Conservation (phyloP, 1,284 basidiomycete species). For the Cryptococcus sp. region DNA sequence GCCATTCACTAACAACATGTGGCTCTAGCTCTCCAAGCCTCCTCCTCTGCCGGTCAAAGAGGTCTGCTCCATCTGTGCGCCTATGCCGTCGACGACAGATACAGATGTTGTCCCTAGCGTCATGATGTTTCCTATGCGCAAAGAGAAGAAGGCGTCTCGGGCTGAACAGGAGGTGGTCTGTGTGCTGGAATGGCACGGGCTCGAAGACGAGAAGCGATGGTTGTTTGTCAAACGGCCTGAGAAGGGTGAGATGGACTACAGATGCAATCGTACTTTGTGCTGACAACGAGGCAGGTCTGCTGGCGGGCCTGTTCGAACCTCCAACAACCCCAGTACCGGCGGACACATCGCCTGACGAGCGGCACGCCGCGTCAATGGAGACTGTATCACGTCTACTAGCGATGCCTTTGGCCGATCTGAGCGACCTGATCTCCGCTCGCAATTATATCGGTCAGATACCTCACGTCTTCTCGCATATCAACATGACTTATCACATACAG, state of each 20-base stretch:
- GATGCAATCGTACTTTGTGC: neutral
- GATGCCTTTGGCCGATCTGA: neutral
- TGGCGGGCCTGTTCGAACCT: conserved; percentile 70
- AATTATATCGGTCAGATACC: conserved; percentile 61
- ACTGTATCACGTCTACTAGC: conserved; percentile 10
- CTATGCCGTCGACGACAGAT: conserved; percentile 56
- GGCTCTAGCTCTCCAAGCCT: conserved; percentile 57
- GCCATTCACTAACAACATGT: too few relatives aligned
- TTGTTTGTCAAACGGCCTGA: conserved; percentile 78
- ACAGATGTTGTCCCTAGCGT: conserved; percentile 53
- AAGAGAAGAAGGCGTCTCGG: conserved; percentile 75
- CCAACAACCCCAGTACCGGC: conserved; percentile 37
- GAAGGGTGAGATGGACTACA: conserved; percentile 62
- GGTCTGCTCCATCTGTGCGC: conserved; percentile 69
- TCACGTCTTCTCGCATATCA: conserved; percentile 89
- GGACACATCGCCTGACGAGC: conserved; percentile 1
- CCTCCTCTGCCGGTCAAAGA: conserved; percentile 49
- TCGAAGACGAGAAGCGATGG: conserved; percentile 57
- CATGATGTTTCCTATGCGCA: conserved; percentile 82
- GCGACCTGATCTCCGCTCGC: neutral
- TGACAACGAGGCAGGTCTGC: conserved; percentile 63
- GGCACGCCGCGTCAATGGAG: conserved; percentile 10
- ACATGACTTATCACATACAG: conserved; percentile 76
- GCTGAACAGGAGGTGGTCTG: conserved; percentile 84
- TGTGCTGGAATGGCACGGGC: conserved; percentile 72